Evolutionary conservation across 495 filamentous ascomycete genomes (phyloP).

Genomic region (Penicillium verhagenii): DNA sequence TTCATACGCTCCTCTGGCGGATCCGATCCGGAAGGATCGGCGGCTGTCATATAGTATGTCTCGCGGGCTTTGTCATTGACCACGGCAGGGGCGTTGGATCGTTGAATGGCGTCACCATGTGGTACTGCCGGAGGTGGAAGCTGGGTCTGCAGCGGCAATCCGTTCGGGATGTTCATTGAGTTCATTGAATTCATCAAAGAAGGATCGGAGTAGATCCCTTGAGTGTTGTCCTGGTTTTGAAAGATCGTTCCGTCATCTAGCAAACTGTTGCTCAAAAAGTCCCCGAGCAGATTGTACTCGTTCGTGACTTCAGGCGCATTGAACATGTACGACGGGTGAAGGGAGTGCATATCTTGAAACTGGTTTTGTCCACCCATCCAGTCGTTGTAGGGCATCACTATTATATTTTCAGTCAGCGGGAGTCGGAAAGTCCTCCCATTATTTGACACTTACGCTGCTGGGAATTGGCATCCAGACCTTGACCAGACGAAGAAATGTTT

Average conservation of each 20-base stretch:
- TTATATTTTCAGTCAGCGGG: constrained; percentile 26
- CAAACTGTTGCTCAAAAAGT: constrained; percentile 87
- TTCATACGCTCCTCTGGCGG: constrained; percentile 93
- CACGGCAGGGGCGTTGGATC: constrained; percentile 53
- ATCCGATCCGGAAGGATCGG: constrained; percentile 89
- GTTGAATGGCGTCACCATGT: constrained; percentile 57
- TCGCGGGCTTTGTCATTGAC: constrained; percentile 82
- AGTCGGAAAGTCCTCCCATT: not conserved
- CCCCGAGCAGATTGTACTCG: constrained; percentile 94
- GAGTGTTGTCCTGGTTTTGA: constrained; percentile 59
- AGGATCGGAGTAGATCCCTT: constrained; percentile 55
- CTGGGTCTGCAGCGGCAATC: constrained; percentile 38
- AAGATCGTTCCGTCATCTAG: constrained; percentile 73
- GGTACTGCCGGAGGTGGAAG: constrained; percentile 33
- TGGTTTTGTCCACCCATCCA: constrained; percentile 75
- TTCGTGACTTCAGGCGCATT: constrained; percentile 89
- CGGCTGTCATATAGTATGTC: constrained; percentile 92
- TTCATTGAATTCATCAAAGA: constrained; percentile 52
- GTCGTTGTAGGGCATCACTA: constrained; percentile 65
- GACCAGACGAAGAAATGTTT: constrained; percentile 34
- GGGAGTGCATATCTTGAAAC: constrained; percentile 90
- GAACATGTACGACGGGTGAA: constrained; percentile 94
- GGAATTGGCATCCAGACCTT: constrained; percentile 55
- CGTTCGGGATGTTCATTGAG: constrained; percentile 31
- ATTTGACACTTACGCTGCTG: constrained; percentile 74